A percentile compares a stretch with the other conserved stretches of the same genome.
Conservation (phyloP, 1,284 basidiomycete genomes). For the Cryptococcus sp. region DNA sequence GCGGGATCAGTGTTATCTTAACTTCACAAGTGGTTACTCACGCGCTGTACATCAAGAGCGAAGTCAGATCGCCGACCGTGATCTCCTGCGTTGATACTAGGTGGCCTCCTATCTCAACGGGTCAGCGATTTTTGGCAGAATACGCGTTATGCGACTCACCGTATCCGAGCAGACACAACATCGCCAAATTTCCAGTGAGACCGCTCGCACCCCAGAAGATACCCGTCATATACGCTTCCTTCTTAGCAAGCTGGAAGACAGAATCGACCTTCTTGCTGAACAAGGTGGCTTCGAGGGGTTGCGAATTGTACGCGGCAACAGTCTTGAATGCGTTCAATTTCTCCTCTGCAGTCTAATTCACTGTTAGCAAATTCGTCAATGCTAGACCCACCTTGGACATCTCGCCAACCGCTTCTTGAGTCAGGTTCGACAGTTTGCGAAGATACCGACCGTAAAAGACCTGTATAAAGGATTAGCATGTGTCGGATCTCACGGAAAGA, state of each 20-base stretch:
- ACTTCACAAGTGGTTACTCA: conserved; percentile 52
- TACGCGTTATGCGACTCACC: conserved; percentile 58
- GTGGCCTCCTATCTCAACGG: conserved; percentile 66
- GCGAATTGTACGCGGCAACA: conserved; percentile 83
- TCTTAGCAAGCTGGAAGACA: conserved; percentile 76
- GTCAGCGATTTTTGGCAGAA: not conserved
- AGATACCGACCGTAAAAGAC: conserved; percentile 95
- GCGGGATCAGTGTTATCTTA: conserved; percentile 1
- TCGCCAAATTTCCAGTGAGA: conserved; percentile 90
- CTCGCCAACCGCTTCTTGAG: conserved; percentile 90
- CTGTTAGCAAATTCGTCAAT: not conserved
- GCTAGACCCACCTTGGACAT: conserved; percentile 72
- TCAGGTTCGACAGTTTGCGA: conserved; percentile 84
- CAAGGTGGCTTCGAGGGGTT: conserved; percentile 65
- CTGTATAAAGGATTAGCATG: conserved; percentile 52
- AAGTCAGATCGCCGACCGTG: conserved; percentile 86
- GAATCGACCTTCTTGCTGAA: conserved; percentile 61
- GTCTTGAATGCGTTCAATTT: conserved; percentile 90
- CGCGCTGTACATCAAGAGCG: conserved; percentile 90
- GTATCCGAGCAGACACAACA: conserved; percentile 87
- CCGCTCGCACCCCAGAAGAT: conserved; percentile 93
- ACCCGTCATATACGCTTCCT: conserved; percentile 86
- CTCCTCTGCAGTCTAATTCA: conserved; percentile 72
- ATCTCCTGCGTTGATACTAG: conserved; percentile 85
- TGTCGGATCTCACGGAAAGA: not conserved